Percentiles rank a stretch among this genome's conserved stretches.
Evolutionary conservation across 345 rosid species (phyloP).

Genomic region (Gossypium sturtianum): DNA sequence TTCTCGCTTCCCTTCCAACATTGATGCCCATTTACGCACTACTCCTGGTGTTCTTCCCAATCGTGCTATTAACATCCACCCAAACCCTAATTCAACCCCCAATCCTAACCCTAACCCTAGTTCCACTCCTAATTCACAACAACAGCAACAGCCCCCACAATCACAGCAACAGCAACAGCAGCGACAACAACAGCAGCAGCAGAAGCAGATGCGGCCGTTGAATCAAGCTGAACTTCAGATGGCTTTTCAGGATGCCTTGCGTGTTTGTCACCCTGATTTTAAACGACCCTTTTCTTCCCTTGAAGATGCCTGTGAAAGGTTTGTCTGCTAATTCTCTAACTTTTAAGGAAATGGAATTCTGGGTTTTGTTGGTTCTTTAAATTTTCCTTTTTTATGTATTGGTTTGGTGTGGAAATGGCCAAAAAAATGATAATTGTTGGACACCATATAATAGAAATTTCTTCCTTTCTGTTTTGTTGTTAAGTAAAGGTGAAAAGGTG

Average conservation of each 20-base stretch:
- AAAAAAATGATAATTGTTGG: background rate
- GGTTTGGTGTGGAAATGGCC: background rate
- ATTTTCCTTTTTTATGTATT: background rate
- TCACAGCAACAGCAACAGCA: slow-evolving; percentile 26
- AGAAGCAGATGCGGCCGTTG: slow-evolving; percentile 55
- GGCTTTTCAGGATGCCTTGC: slow-evolving; percentile 95
- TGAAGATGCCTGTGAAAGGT: slow-evolving; percentile 97
- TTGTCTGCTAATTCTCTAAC: background rate
- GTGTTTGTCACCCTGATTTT: slow-evolving; percentile 84
- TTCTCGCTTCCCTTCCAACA: slow-evolving; percentile 90
- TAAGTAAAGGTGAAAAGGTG: background rate
- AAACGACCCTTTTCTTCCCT: slow-evolving; percentile 83
- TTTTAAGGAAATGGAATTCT: background rate
- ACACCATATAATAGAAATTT: background rate
- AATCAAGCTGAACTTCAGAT: slow-evolving; percentile 77
- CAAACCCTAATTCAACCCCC: slow-evolving; percentile 32
- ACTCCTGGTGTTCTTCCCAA: slow-evolving; percentile 48
- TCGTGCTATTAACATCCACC: slow-evolving; percentile 35
- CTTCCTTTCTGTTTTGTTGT: background rate
- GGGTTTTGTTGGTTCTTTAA: background rate
- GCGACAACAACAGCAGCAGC: slow-evolving; percentile 42
- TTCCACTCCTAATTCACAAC: slow-evolving; percentile 24
- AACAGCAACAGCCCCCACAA: background rate
- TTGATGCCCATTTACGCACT: slow-evolving; percentile 75
- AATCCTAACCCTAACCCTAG: slow-evolving; percentile 24